Evolutionary conservation across 495 filamentous ascomycete genomes (phyloP).

Genomic region (Neurospora tetraspora): DNA sequence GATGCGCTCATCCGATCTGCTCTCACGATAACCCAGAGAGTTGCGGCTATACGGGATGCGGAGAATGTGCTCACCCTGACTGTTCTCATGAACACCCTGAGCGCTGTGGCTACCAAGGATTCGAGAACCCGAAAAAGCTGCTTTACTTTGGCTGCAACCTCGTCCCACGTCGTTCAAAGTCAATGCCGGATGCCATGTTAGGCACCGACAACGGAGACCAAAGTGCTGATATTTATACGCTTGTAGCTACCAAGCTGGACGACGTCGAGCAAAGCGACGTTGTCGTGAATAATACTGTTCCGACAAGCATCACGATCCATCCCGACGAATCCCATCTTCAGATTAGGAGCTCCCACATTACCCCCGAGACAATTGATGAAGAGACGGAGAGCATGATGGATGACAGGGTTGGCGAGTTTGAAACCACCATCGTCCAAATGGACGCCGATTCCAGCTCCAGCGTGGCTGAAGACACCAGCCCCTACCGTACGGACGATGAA

Average conservation of each 20-base stretch:
- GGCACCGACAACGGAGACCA: background rate
- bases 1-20: constrained; percentile 5
- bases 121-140: constrained; percentile 8
- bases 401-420: background rate
- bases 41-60: background rate
- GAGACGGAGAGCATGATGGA: background rate
- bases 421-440: background rate
- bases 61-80: constrained; percentile 5
- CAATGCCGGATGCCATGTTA: background rate
- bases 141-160: constrained; percentile 38
- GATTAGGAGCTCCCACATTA: background rate
- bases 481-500: background rate
- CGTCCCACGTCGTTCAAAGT: constrained; percentile 20
- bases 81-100: constrained; percentile 10
- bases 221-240: constrained; percentile 19
- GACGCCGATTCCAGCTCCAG: background rate
- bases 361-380: background rate
- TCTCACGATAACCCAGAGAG: constrained; percentile 9
- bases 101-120: constrained; percentile 1
- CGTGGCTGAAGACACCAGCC: background rate
- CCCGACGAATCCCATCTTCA: background rate
- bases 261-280: constrained; percentile 11
- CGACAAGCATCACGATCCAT: background rate
- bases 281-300: background rate
- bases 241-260: constrained; percentile 25